Evolutionary conservation across 441 rosid genomes (phyloP), one percentile per base, ranked within the genome.

Genomic region (Populus trichocarpa): DNA sequence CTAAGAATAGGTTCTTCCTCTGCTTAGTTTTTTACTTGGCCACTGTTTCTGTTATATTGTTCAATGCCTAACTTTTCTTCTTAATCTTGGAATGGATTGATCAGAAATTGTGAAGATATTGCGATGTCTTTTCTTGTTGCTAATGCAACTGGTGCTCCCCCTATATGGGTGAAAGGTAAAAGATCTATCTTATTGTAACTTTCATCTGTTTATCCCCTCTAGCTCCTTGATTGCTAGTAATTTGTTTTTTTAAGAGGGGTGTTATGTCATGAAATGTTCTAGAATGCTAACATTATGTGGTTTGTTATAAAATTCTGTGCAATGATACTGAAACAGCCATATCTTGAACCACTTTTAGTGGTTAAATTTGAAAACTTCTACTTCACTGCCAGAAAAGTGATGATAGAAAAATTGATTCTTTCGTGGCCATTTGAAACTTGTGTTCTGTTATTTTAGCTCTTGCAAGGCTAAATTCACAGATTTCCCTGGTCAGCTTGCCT

Each of bases 81-180:
- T 76, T 79, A 63, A 72, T 59, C 75, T 70, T 82, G 79, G 46
- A 20, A 67, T 82, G 78, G n/a, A 71, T 79, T 73, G 40, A 13
- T 69, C 89, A 96, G 98, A 92, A 96, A 96, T 78, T 93, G 99
- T 81, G 98, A 96, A 92, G 98, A 96, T 87, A 93, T 93, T 70
- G 99, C 97, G 22, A 96, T 96, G 98, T 92, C 99, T 25, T 96
- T 96, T 88, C 98, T 96, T 14, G 86, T 96, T 10, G 99, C 98
- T 42, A 96, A 93, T 85, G 92, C 85, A 57, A 90, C 97, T 22
- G 90, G 84, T 80, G 88, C 93, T 75, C 98, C 99, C 59, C 94
- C 99, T 33, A 88, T 96, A 59, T 96, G 99, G 98, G 97, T 92
- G 50, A 89, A 95, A 88, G 99, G 99, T 93, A 87, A 77, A 67